Evolutionary conservation across 176 grass and related monocot species (phyloP), one percentile per base, ranked within the genome.

Genomic region (Juncus inflexus): DNA sequence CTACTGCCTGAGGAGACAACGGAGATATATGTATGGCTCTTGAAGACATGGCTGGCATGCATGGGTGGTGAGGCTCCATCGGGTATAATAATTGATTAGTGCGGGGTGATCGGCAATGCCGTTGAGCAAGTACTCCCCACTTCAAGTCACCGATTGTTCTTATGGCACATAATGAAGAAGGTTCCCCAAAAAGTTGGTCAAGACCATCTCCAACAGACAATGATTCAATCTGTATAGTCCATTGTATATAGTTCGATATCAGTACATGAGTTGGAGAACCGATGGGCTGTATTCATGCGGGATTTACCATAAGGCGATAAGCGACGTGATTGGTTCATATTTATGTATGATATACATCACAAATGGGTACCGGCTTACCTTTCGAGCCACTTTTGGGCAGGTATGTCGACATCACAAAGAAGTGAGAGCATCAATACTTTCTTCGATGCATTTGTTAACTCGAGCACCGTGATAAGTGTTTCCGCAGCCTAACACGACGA

Each of bases 31-130:
- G 71, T 78, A 60, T 97, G 88, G 94, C 56, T 91, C 45, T 61
- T 97, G 73, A 97, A 97, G 67, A 71, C 82, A 59, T 97, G 84
- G 87, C 81, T 97, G 75, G 94, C 94, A 50, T 97, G 94, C 69
- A 97, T 91, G 88, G 80, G 75, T 12, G 94, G 88, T 16, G 80
- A 81, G 76, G 78, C 89, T 60, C 94, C 94, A 16, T 91, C 74
- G 60, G 88, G 82, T 58, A 63, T 99, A 41, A 82, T 99, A 41
- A 92, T 82, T 76, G 83, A 91, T 74, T 80, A 84, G 19, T 92
- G 82, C 57, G 86, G 72, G 56, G 80, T 66, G 70, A 79, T 99
- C 52, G 85, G 86, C 59, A 84, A 77, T 63, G 88, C 88, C 37
- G 69, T 99, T 55, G 38, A 77, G 66, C 80, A 86, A 58, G 82